Conservation (phyloP, 208 protist species). For the Acanthamoeba quina region DNA sequence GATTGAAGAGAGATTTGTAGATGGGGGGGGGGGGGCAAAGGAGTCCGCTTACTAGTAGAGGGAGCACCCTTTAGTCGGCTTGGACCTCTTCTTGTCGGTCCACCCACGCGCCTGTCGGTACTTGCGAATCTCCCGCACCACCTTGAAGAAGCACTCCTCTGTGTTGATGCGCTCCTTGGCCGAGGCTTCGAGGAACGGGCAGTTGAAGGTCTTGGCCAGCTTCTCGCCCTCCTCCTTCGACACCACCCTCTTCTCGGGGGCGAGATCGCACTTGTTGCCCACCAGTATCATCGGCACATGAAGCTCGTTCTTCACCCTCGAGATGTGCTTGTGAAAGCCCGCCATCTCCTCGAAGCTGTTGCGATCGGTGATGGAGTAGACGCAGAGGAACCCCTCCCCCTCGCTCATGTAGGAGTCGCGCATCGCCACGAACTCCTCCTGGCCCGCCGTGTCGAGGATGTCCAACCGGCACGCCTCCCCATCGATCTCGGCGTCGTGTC, state of each 20-base stretch:
- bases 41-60: too few species aligned
- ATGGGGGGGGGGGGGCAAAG: too few species aligned
- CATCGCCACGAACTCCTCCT: conserved; percentile 45
- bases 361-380: conserved; percentile 73
- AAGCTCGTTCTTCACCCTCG: neutral
- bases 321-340: conserved; percentile 5
- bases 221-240: conserved; percentile 83
- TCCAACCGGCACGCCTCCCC: too few species aligned
- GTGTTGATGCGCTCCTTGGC: conserved; percentile 91
- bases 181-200: conserved; percentile 78
- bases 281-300: conserved; percentile 27
- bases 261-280: neutral
- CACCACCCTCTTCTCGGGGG: conserved; percentile 81
- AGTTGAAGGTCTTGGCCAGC: conserved; percentile 82
- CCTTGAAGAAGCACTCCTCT: conserved; percentile 87
- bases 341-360: conserved; percentile 30
- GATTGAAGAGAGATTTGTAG: too few species aligned
- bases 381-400: conserved; percentile 77
- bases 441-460: neutral
- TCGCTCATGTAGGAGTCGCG: conserved; percentile 77
- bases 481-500: too few species aligned
- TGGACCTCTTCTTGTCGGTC: too few species aligned
- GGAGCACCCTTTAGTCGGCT: too few species aligned
- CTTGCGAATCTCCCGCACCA: conserved; percentile 85
- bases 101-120: neutral